phyloP scores from a whole-genome alignment of 306 rosid species.

The Cicer yamashitae region DNA sequence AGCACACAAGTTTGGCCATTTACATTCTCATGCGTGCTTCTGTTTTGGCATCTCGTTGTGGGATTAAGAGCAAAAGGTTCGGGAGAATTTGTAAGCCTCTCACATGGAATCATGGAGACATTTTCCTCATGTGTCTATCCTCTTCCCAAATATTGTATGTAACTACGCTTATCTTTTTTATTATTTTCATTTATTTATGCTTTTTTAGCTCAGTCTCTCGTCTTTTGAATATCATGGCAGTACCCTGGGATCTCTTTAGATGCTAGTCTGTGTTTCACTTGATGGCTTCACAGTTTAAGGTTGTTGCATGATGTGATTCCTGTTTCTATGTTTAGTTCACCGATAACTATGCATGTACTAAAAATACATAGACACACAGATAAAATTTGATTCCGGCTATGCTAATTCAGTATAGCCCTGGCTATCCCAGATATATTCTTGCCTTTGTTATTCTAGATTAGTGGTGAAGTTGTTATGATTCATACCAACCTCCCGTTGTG shows the following conservation, averaged over 20 bases:
- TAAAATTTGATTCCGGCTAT: background rate
- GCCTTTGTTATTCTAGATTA: background rate
- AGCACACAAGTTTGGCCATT: conserved; percentile 89
- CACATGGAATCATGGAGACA: conserved; percentile 94
- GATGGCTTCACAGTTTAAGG: conserved; percentile 20
- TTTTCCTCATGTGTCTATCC: conserved; percentile 95
- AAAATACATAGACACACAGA: background rate
- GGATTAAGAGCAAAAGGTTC: conserved; percentile 90
- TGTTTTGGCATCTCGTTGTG: conserved; percentile 89
- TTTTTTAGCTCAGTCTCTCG: background rate
- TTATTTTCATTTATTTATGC: background rate
- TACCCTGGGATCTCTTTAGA: conserved; percentile 2
- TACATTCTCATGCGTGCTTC: conserved; percentile 96
- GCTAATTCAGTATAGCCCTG: too few relatives aligned
- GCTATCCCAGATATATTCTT: background rate
- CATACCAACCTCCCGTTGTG: background rate
- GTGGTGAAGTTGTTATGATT: background rate
- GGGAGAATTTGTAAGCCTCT: conserved; percentile 91
- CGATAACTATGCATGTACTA: conserved; percentile 25
- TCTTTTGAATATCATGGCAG: conserved; percentile 22
- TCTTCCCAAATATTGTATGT: conserved; percentile 94
- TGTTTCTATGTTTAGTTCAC: conserved; percentile 26
- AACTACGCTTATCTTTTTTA: conserved; percentile 8
- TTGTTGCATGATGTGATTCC: conserved; percentile 1
- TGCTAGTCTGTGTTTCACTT: conserved; percentile 4